These are phyloP conservation scores for Candolleomyces eurysporus DNA, from an alignment of 768 basidiomycete genomes.

Conservation along the genomic window DNA sequence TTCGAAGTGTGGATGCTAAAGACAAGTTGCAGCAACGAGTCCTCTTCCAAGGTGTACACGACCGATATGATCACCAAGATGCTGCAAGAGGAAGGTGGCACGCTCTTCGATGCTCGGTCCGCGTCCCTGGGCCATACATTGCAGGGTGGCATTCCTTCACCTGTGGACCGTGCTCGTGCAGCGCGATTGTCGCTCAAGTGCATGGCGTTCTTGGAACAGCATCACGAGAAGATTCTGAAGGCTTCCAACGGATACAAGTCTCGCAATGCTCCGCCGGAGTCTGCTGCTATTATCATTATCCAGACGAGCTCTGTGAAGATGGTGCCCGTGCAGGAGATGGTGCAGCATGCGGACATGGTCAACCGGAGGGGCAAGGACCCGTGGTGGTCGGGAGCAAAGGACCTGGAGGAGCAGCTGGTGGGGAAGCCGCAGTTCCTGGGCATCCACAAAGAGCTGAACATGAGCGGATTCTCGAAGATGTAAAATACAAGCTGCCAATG, in stretches of 20 bases:
- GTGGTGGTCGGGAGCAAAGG: slow-evolving; percentile 77
- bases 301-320: slow-evolving; percentile 78
- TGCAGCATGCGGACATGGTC: slow-evolving; percentile 86
- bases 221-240: slow-evolving; percentile 52
- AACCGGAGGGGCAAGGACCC: slow-evolving; percentile 73
- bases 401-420: slow-evolving; percentile 71
- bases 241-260: slow-evolving; percentile 43
- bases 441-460: slow-evolving; percentile 25
- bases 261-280: slow-evolving; percentile 57
- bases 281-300: slow-evolving; percentile 89
- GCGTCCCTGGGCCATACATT: slow-evolving; percentile 97
- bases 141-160: slow-evolving; percentile 94
- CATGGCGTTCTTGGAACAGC: slow-evolving; percentile 90
- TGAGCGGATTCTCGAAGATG: slow-evolving; percentile 14
- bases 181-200: slow-evolving; percentile 87
- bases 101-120: slow-evolving; percentile 89
- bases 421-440: slow-evolving; percentile 59
- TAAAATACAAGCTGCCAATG: neutral
- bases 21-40: slow-evolving; percentile 65
- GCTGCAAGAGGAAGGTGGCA: slow-evolving; percentile 90
- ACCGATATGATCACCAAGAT: slow-evolving; percentile 92
- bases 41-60: slow-evolving; percentile 83
- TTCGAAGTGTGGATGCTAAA: slow-evolving; percentile 3
- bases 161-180: slow-evolving; percentile 89
- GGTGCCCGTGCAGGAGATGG: slow-evolving; percentile 83